Percentiles rank a stretch among this genome's conserved stretches.
These are phyloP conservation scores for Agrostemma githago DNA, from an alignment of 148 eudicot species.

Conservation along the genomic window DNA sequence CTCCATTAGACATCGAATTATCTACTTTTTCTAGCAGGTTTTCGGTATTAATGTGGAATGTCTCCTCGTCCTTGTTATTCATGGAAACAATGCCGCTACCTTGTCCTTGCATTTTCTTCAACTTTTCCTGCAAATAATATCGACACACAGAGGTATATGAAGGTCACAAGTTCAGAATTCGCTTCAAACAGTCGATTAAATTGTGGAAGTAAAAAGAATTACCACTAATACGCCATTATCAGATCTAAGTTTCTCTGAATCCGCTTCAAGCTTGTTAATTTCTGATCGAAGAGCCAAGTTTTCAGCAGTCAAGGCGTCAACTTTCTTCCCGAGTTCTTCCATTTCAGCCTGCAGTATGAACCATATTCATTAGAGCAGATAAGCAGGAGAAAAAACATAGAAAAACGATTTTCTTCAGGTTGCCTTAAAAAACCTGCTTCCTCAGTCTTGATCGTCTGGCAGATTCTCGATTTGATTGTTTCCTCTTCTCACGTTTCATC, in stretches of 20 bases:
- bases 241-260: slow-evolving; percentile 36
- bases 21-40: slow-evolving; percentile 34
- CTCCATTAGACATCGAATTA: slow-evolving; percentile 24
- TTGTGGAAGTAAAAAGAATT: neutral
- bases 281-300: slow-evolving; percentile 43
- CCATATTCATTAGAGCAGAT: neutral
- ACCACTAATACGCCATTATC: slow-evolving; percentile 40
- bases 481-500: slow-evolving; percentile 45
- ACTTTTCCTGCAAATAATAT: slow-evolving; percentile 27
- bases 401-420: neutral
- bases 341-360: slow-evolving; percentile 38
- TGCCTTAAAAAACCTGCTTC: slow-evolving; percentile 29
- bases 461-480: slow-evolving; percentile 48
- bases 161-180: neutral
- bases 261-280: slow-evolving; percentile 34
- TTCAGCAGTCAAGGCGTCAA: slow-evolving; percentile 40
- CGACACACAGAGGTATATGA: neutral
- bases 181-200: no score
- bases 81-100: slow-evolving; percentile 16
- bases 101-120: slow-evolving; percentile 29
- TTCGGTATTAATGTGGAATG: slow-evolving; percentile 26
- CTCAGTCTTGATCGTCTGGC: slow-evolving; percentile 46
- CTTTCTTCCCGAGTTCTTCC: slow-evolving; percentile 44
- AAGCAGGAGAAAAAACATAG: neutral
- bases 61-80: slow-evolving; percentile 17